These are phyloP conservation scores for Medicago arabica DNA, from an alignment of 306 rosid species.

Conservation along the genomic window DNA sequence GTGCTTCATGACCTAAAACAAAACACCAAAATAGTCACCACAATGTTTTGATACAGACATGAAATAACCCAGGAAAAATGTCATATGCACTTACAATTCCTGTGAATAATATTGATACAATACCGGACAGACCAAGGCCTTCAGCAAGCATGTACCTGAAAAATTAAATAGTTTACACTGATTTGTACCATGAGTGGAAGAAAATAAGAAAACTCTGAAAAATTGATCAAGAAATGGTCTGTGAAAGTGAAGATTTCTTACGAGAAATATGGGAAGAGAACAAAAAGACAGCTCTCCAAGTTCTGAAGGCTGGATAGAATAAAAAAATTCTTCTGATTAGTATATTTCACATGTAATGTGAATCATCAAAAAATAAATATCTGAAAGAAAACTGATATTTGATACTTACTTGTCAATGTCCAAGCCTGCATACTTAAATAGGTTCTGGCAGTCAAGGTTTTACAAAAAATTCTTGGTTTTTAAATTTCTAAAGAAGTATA, in stretches of 20 bases:
- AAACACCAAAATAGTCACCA: slow-evolving; percentile 37
- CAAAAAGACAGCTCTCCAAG: slow-evolving; percentile 97
- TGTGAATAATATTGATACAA: slow-evolving; percentile 93
- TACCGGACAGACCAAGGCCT: slow-evolving; percentile 96
- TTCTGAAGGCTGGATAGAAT: slow-evolving; percentile 84
- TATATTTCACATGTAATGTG: slow-evolving; percentile 33
- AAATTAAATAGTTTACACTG: slow-evolving; percentile 33
- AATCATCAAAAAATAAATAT: slow-evolving; percentile 31
- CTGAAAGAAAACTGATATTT: slow-evolving; percentile 34
- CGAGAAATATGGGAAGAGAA: slow-evolving; percentile 99
- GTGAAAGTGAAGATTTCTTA: slow-evolving; percentile 58
- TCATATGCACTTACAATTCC: slow-evolving; percentile 78
- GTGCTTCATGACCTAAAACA: slow-evolving; percentile 94
- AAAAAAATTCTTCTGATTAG: slow-evolving; percentile 40
- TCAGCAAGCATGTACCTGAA: slow-evolving; percentile 97
- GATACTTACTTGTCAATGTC: slow-evolving; percentile 92
- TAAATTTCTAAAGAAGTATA: slow-evolving; percentile 32
- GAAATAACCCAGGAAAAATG: slow-evolving; percentile 27
- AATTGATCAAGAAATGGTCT: slow-evolving; percentile 25
- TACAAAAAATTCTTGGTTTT: slow-evolving; percentile 42
- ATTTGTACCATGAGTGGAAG: slow-evolving; percentile 32
- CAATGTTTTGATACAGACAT: slow-evolving; percentile 26
- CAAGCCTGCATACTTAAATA: slow-evolving; percentile 98
- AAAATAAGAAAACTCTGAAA: slow-evolving; percentile 16
- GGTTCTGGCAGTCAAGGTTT: slow-evolving; percentile 82